Evolutionary conservation across 345 rosid species (phyloP).

Genomic region (Bruguiera gymnorhiza): DNA sequence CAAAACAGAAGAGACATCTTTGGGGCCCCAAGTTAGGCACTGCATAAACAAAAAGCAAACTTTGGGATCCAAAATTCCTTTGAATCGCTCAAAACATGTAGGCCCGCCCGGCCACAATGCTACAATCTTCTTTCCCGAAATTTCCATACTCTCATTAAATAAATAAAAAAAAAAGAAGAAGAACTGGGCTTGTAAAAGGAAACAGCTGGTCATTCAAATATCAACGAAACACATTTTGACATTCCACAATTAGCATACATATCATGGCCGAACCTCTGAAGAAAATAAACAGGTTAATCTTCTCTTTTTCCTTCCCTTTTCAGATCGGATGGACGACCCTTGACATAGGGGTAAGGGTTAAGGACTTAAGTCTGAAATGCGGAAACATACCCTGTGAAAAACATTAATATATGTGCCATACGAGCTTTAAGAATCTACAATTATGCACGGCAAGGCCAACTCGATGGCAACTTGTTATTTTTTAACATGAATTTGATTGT

Average conservation of each 20-base stretch:
- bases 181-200: neutral
- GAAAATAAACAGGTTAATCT: neutral
- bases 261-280: neutral
- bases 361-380: no score
- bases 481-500: neutral
- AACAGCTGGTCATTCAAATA: neutral
- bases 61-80: constrained; percentile 18
- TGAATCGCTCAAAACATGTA: constrained; percentile 15
- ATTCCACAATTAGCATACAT: neutral
- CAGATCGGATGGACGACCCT: no score
- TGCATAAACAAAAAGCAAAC: constrained; percentile 13
- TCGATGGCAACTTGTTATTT: neutral
- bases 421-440: constrained; percentile 18
- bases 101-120: constrained; percentile 7
- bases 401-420: constrained; percentile 14
- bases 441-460: neutral
- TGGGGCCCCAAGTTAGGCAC: constrained; percentile 16
- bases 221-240: constrained; percentile 1
- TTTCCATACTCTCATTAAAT: neutral
- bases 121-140: neutral
- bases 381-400: neutral
- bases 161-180: no score
- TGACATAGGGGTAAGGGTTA: no score
- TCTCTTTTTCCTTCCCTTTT: no score
- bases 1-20: constrained; percentile 15